Percentiles rank a stretch among this genome's conserved stretches.
phyloP scores from a whole-genome alignment of 148 eudicot genomes.

The Pharnaceum exiguum region DNA sequence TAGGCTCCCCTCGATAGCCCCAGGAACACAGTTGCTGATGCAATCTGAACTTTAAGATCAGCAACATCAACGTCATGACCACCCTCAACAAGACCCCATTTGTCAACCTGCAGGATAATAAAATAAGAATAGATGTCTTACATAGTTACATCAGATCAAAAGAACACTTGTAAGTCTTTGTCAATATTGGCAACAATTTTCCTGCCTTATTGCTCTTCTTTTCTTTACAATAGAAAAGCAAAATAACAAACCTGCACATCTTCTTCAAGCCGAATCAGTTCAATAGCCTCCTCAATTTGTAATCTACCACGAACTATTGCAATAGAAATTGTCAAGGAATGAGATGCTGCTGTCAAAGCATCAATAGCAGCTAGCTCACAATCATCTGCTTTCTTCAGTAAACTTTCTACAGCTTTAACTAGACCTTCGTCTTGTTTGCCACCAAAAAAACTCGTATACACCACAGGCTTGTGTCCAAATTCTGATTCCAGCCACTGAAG shows the following conservation, averaged over 20 bases:
- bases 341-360: conserved; percentile 82
- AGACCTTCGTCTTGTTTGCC: conserved; percentile 88
- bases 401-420: conserved; percentile 53
- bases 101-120: conserved; percentile 50
- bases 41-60: conserved; percentile 77
- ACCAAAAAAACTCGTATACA: conserved; percentile 75
- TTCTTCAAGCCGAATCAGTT: conserved; percentile 92
- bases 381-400: conserved; percentile 65
- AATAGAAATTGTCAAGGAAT: conserved; percentile 70
- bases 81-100: conserved; percentile 97
- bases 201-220: no score
- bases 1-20: conserved; percentile 60
- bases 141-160: neutral
- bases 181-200: no score
- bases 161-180: no score
- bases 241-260: conserved; percentile 68
- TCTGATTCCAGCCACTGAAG: conserved; percentile 83
- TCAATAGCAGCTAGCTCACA: conserved; percentile 90
- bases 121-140: neutral
- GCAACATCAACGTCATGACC: conserved; percentile 97
- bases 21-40: conserved; percentile 81
- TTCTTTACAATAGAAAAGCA: neutral
- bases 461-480: conserved; percentile 78
- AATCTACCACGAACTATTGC: conserved; percentile 58
- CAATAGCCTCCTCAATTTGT: conserved; percentile 77